Evolutionary conservation across 1,284 basidiomycete species (phyloP), one percentile per base, ranked within the genome.

Genomic region (Irpex rosettiformis): DNA sequence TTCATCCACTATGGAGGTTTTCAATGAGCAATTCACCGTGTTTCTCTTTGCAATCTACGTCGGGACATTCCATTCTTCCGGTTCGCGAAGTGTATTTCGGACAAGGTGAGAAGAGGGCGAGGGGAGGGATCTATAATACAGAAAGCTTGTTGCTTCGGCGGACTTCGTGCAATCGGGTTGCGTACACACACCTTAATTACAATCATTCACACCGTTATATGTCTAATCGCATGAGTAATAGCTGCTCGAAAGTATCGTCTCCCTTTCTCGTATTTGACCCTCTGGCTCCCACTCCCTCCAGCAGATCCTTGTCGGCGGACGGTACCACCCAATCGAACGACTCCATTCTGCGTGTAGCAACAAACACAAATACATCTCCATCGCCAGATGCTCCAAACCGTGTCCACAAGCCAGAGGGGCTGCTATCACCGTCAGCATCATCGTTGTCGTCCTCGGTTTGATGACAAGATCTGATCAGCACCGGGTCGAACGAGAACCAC

Each of bases 401-500:
- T 22, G 49, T 51, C 70, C 71, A 73, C 22, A 52, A 16, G 24
- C 7, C 37, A n/a, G 22, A 28, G 13, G 22, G 25, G 22, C 13
- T 22, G 13, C 10, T 22, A 51, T 28, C 42, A n/a, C 28, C 25
- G 18, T n/a, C 49, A 13, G 37, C 27, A 40, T 40, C 18, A 7
- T 11, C 2, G 11, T 16, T n/a, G 52, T 48, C 10, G 24, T 22
- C 37, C 70, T 75, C 10, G 27, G 18, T 16, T 6, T 21, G 25
- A 51, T n/a, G 48, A 27, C 27, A 24, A 10, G 48, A 51, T 51
- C 27, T 51, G 48, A 51, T 28, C 48, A 89, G 72, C 3, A 93
- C 85, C 1, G 89, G 85, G 47, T 73, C 68, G 61, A 88, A 91
- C 6, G 77, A 70, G 73, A 94, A 95, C 91, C 91, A 95, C 1